Percentiles rank a stretch among this genome's conserved stretches.
Conservation (phyloP, 352 stramenopile species). For the Phytophthora aleatoria region DNA sequence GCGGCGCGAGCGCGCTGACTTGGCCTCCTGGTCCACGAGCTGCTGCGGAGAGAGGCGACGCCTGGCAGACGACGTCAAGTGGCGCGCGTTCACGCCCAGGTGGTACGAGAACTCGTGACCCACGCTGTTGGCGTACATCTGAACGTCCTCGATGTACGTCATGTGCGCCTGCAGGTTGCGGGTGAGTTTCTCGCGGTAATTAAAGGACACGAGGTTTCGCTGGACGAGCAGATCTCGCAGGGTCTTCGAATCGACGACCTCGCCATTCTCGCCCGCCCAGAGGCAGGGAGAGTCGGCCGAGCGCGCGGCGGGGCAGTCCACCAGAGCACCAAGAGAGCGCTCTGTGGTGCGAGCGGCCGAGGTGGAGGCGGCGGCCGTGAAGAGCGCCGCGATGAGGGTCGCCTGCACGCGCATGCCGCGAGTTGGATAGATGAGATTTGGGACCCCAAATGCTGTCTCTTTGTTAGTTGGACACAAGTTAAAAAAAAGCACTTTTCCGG, state of each 20-base stretch:
- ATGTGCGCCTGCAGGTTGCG: slow-evolving; percentile 79
- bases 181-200: slow-evolving; percentile 28
- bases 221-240: slow-evolving; percentile 58
- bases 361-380: slow-evolving; percentile 3
- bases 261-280: slow-evolving; percentile 56
- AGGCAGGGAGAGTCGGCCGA: slow-evolving; percentile 44
- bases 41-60: slow-evolving; percentile 55
- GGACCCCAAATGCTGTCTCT: slow-evolving; percentile 24
- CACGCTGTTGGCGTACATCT: slow-evolving; percentile 57
- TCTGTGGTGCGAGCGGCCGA: slow-evolving; percentile 12
- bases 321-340: slow-evolving; percentile 53
- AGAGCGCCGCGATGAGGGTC: slow-evolving; percentile 29
- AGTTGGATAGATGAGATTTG: background rate
- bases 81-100: slow-evolving; percentile 69
- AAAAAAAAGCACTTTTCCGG: slow-evolving; percentile 1
- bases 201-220: slow-evolving; percentile 33
- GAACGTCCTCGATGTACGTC: slow-evolving; percentile 78
- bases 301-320: slow-evolving; percentile 41
- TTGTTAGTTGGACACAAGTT: slow-evolving; percentile 6
- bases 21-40: slow-evolving; percentile 67
- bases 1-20: slow-evolving; percentile 34
- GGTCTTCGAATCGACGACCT: slow-evolving; percentile 41
- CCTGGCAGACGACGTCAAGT: slow-evolving; percentile 48
- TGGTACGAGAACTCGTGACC: slow-evolving; percentile 68
- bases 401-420: slow-evolving; percentile 20